Percentiles rank a stretch among this genome's conserved stretches.
Conservation (phyloP, 805 yeast species). For the Candida bentonensis region DNA sequence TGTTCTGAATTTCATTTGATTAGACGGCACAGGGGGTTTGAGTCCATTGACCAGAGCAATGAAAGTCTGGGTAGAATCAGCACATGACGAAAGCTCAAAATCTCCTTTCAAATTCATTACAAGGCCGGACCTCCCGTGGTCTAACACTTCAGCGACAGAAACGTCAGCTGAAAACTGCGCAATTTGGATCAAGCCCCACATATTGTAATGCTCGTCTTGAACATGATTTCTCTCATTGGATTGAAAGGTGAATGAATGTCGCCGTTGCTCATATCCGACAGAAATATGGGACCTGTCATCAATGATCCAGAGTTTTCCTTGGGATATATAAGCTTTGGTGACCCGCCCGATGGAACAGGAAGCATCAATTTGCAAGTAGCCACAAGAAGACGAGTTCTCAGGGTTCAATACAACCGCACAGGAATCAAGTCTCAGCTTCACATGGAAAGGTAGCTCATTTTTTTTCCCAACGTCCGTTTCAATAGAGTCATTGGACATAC, state of each 20-base stretch:
- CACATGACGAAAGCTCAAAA: slow-evolving; percentile 33
- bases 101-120: slow-evolving; percentile 7
- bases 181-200: not conserved
- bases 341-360: not conserved
- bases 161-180: not conserved
- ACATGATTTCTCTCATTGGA: not conserved
- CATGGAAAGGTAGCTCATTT: not conserved
- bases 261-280: not conserved
- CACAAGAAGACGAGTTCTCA: not conserved
- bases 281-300: not conserved
- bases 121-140: slow-evolving; percentile 1
- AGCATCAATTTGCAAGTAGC: not conserved
- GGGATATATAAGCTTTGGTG: not conserved
- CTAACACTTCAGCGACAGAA: not conserved
- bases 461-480: not conserved
- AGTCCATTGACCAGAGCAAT: slow-evolving; percentile 56
- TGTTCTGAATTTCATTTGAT: slow-evolving; percentile 42
- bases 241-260: not conserved
- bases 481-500: not conserved
- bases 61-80: slow-evolving; percentile 71
- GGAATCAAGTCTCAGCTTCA: not conserved
- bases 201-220: not conserved
- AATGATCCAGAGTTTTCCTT: not conserved
- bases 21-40: slow-evolving; percentile 49
- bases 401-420: not conserved